These are phyloP conservation scores for Candida wancherniae DNA, from an alignment of 805 yeast species.

Conservation along the genomic window DNA sequence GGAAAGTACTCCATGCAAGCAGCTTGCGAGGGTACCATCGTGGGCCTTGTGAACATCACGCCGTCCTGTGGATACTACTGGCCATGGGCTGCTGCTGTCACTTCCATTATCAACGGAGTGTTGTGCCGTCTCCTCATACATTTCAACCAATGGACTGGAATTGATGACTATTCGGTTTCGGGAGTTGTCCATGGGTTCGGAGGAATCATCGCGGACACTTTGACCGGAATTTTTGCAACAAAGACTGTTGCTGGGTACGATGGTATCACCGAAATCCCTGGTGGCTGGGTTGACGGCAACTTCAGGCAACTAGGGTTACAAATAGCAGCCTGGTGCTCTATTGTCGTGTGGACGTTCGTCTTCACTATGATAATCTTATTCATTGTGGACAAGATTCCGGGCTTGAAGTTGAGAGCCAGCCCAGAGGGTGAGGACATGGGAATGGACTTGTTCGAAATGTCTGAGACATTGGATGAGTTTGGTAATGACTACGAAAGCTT, in stretches of 20 bases:
- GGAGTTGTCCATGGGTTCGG: conserved; percentile 46
- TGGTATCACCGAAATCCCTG: conserved; percentile 39
- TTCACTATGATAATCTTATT: conserved; percentile 42
- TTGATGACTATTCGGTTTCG: conserved; percentile 44
- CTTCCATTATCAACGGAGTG: conserved; percentile 36
- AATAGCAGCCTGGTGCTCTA: conserved; percentile 40
- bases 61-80: conserved; percentile 44
- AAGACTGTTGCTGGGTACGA: conserved; percentile 41
- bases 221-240: conserved; percentile 43
- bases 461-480: conserved; percentile 41
- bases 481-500: conserved; percentile 31
- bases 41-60: conserved; percentile 44
- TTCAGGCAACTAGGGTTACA: conserved; percentile 44
- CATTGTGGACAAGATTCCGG: conserved; percentile 48
- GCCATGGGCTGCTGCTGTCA: conserved; percentile 44
- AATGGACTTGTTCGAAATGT: conserved; percentile 47
- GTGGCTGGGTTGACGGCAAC: conserved; percentile 46
- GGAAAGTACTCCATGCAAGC: conserved; percentile 39
- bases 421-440: conserved; percentile 49
- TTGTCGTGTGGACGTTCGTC: conserved; percentile 41
- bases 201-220: conserved; percentile 41
- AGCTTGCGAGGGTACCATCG: conserved; percentile 44
- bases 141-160: conserved; percentile 37
- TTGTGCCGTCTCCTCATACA: conserved; percentile 32
- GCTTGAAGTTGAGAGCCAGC: conserved; percentile 40